Evolutionary conservation across 164 flowering plant species (phyloP).

Genomic region (Vitis labrusca): DNA sequence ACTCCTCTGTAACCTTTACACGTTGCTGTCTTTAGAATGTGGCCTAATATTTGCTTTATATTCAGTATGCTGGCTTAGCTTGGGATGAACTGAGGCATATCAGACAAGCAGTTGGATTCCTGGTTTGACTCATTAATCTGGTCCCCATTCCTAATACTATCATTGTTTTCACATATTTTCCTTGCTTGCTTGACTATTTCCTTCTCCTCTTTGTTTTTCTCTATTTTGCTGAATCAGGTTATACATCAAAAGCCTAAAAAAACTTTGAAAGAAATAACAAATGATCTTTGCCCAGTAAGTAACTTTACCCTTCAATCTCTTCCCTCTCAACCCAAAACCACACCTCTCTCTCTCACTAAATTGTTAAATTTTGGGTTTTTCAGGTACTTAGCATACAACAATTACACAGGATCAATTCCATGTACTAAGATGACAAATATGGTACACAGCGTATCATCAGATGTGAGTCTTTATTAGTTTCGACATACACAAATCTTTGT

Average conservation of each 20-base stretch:
- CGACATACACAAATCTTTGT: not conserved
- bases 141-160: no score
- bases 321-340: not conserved
- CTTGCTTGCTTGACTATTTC: not conserved
- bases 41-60: no score
- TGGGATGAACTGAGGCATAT: no score
- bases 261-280: conserved; percentile 70
- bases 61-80: no score
- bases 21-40: no score
- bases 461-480: conserved; percentile 37
- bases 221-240: conserved; percentile 39
- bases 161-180: not conserved
- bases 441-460: conserved; percentile 81
- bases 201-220: not conserved
- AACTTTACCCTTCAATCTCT: conserved; percentile 5
- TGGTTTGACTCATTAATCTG: no score
- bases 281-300: conserved; percentile 74
- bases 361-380: conserved; percentile 5
- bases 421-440: conserved; percentile 90
- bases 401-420: conserved; percentile 73
- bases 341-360: not conserved
- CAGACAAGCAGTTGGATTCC: no score
- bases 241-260: conserved; percentile 85
- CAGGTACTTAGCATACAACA: conserved; percentile 88
- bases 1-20: no score